These are phyloP conservation scores for Lactifluus pinguis DNA, from an alignment of 768 basidiomycete species.

Conservation along the genomic window DNA sequence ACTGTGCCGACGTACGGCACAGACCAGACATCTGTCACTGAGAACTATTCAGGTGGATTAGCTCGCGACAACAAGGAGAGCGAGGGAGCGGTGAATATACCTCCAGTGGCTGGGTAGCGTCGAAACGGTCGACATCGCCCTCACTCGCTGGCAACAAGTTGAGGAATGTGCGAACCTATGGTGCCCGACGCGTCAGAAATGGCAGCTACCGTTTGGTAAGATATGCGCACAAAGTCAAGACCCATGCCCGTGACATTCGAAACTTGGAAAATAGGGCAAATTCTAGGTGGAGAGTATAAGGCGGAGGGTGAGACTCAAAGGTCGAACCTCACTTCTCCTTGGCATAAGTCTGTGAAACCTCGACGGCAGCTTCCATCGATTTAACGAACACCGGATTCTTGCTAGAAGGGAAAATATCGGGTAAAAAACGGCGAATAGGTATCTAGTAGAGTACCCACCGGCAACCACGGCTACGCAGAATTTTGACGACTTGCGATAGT, in stretches of 20 bases:
- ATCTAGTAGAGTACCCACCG: slow-evolving; percentile 37
- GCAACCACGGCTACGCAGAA: slow-evolving; percentile 88
- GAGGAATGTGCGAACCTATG: slow-evolving; percentile 76
- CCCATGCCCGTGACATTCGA: slow-evolving; percentile 96
- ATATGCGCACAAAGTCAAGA: slow-evolving; percentile 52
- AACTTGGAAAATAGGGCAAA: slow-evolving; percentile 86
- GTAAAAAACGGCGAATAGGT: not conserved
- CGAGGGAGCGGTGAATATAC: slow-evolving; percentile 27
- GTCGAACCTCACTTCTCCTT: slow-evolving; percentile 47
- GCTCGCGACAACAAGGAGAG: slow-evolving; percentile 2
- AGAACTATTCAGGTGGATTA: slow-evolving; percentile 41
- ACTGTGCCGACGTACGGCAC: slow-evolving; percentile 83
- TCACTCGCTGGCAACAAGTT: slow-evolving; percentile 88
- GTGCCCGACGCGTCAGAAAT: not conserved
- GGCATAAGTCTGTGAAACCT: slow-evolving; percentile 65
- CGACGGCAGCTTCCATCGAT: slow-evolving; percentile 71
- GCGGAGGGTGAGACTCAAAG: not conserved
- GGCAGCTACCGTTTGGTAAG: not conserved
- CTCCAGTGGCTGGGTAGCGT: slow-evolving; percentile 71
- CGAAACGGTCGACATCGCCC: slow-evolving; percentile 72
- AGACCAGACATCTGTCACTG: slow-evolving; percentile 81
- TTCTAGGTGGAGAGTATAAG: slow-evolving; percentile 31
- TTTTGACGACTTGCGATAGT: slow-evolving; percentile 85
- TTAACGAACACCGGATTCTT: slow-evolving; percentile 82
- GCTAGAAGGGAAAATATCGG: slow-evolving; percentile 30